Conservation (phyloP, 306 rosid species). For the Lupinus albus region DNA sequence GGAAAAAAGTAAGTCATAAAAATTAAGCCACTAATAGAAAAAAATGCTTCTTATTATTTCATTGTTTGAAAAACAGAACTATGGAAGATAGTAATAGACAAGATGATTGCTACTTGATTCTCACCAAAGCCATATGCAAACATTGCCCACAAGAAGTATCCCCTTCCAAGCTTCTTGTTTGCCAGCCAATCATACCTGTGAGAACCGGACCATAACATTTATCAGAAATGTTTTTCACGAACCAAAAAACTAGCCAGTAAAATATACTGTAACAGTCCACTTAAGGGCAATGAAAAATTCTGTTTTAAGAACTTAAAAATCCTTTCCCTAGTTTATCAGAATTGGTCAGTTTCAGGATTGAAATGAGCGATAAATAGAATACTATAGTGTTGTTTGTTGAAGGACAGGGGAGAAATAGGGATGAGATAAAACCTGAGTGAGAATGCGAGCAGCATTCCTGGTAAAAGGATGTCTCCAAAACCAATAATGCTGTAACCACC, state of each 20-base stretch:
- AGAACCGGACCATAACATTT: slow-evolving; percentile 6
- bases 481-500: slow-evolving; percentile 98
- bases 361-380: not conserved
- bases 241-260: slow-evolving; percentile 18
- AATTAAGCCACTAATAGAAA: no score
- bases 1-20: slow-evolving; percentile 5
- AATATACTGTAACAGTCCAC: not conserved
- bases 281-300: slow-evolving; percentile 15
- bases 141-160: slow-evolving; percentile 96
- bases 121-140: slow-evolving; percentile 93
- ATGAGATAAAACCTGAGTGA: slow-evolving; percentile 72
- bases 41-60: not conserved
- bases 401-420: slow-evolving; percentile 17
- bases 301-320: slow-evolving; percentile 13
- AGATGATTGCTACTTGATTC: slow-evolving; percentile 36
- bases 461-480: slow-evolving; percentile 94
- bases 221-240: slow-evolving; percentile 25
- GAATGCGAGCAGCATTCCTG: slow-evolving; percentile 82
- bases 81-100: slow-evolving; percentile 12
- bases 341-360: not conserved
- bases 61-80: not conserved
- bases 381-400: not conserved
- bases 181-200: slow-evolving; percentile 93
- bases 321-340: slow-evolving; percentile 7
- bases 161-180: slow-evolving; percentile 66